Conservation (phyloP, 306 rosid species). For the Biancaea sappan region DNA sequence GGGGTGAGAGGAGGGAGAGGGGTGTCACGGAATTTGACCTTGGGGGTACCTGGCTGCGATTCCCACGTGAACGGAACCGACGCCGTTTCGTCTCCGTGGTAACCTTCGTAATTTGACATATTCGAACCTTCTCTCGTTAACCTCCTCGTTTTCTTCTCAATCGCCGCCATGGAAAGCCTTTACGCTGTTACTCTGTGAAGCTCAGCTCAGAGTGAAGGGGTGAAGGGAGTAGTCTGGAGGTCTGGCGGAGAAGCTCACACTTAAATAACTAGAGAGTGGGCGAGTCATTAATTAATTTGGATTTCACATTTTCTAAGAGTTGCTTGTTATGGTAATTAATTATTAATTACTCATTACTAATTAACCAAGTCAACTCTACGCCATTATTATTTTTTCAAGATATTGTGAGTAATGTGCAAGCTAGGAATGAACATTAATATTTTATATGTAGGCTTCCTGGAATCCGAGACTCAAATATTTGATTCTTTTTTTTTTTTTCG, state of each 20-base stretch:
- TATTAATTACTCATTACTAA: neutral
- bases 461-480: neutral
- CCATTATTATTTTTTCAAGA: neutral
- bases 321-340: too few species aligned
- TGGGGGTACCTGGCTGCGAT: slow-evolving; percentile 16
- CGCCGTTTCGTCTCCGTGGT: slow-evolving; percentile 13
- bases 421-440: neutral
- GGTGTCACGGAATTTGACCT: neutral
- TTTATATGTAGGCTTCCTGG: neutral
- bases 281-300: too few species aligned
- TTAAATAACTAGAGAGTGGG: neutral
- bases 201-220: too few species aligned
- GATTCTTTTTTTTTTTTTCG: neutral
- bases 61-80: slow-evolving; percentile 11
- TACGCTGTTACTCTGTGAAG: neutral
- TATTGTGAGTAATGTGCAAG: neutral
- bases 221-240: neutral
- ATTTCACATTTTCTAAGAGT: neutral
- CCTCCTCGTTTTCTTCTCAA: neutral
- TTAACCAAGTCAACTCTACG: neutral
- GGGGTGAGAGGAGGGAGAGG: slow-evolving; percentile 4
- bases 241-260: neutral
- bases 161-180: slow-evolving; percentile 6
- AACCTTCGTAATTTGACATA: neutral
- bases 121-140: neutral